Base-by-base conservation (phyloP, 768 basidiomycete species). In the Naganishia antarctica region DNA sequence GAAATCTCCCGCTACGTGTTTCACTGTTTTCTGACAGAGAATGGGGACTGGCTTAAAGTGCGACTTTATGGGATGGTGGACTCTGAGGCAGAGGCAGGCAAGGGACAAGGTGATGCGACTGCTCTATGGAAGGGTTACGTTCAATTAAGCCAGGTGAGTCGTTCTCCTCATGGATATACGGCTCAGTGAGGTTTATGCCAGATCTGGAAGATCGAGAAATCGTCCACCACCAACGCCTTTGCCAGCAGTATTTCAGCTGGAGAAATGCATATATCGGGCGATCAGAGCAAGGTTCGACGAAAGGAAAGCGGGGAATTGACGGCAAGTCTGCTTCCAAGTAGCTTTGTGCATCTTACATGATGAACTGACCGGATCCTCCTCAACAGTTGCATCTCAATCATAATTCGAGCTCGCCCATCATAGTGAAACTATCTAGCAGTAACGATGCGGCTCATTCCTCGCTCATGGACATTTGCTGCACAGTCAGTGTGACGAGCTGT, bases 101-200 rank as follows among this genome's bases (percentile, higher is more conserved):
- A 61, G 12, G 28, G 16, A 3, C 4, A 34, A 26, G 18, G 25
- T 1, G 44, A 49, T 18, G 25, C 26, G 32, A 16, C 53, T n/a
- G 50, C 44, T 4, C 5, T 63, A n/a, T 63, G 62, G 62, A 63
- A 63, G 43, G 62, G 62, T 11, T 63, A 63, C 34, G 34, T 37
- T 7, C 34, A 15, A 15, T 37, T 15, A 15, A 37, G 34, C 15
- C 34, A 37, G 34, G 15, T 34, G 8, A 34, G 28, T 51, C 15
- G 32, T 34, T n/a, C n/a, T n/a, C n/a, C n/a, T n/a, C n/a, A n/a
- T n/a, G n/a, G n/a, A n/a, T n/a, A n/a, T n/a, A n/a, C n/a, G n/a
- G n/a, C n/a, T n/a, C n/a, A n/a, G n/a, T n/a, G n/a, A n/a, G n/a
- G n/a, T n/a, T n/a, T n/a, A n/a, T n/a, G n/a, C n/a, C n/a, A n/a